A percentile compares a stretch with the other conserved stretches of the same genome.
Conservation (phyloP, 169 alveolate genomes). For the Cryptosporidium andersoni region DNA sequence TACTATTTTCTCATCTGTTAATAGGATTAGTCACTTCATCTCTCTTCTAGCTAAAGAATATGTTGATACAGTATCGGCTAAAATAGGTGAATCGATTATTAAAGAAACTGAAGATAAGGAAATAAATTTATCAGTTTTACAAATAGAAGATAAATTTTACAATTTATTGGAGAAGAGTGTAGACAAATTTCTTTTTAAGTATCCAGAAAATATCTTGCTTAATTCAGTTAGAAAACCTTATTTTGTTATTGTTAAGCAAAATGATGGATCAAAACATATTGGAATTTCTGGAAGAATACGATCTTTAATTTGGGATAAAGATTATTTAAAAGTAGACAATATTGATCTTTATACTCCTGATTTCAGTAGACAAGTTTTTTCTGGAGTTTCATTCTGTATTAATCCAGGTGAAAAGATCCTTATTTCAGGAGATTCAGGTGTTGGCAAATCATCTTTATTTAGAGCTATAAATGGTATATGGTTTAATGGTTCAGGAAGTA, state of each 20-base stretch:
- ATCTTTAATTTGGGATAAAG: slow-evolving; percentile 51
- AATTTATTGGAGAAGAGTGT: slow-evolving; percentile 1
- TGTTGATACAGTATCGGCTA: slow-evolving; percentile 19
- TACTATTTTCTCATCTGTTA: slow-evolving; percentile 41
- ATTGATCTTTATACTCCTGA: slow-evolving; percentile 32
- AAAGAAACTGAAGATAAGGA: not conserved
- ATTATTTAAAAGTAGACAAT: slow-evolving; percentile 9
- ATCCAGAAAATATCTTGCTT: not conserved
- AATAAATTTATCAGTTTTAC: not conserved
- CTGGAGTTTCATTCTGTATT: slow-evolving; percentile 1
- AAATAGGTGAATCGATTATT: slow-evolving; percentile 18
- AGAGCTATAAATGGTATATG: slow-evolving; percentile 65
- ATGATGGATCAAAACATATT: not conserved
- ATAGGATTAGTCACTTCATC: slow-evolving; percentile 70
- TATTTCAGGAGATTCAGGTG: slow-evolving; percentile 68
- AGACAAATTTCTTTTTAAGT: not conserved
- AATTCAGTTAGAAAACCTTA: not conserved
- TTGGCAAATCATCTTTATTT: slow-evolving; percentile 69
- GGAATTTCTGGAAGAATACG: slow-evolving; percentile 32
- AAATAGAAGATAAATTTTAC: slow-evolving; percentile 11
- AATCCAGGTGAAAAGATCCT: slow-evolving; percentile 39
- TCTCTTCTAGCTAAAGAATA: slow-evolving; percentile 11
- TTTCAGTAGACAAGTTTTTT: slow-evolving; percentile 5
- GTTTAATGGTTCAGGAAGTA: slow-evolving; percentile 66
- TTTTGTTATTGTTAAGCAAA: not conserved